Base-by-base conservation (phyloP, 306 rosid genomes). In the Vigna radiata region DNA sequence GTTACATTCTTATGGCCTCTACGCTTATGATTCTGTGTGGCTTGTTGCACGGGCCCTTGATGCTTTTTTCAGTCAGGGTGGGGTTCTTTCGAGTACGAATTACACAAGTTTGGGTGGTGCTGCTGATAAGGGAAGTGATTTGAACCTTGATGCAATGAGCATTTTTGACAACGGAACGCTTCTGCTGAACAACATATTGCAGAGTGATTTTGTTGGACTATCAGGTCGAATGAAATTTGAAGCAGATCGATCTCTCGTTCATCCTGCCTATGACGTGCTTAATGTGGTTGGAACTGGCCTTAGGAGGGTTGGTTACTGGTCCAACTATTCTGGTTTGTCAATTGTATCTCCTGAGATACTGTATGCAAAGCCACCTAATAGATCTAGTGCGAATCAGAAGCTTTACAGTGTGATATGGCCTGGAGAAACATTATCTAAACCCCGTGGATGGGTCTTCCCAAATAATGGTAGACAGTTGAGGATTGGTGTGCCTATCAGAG, bases 381-480 rank as follows among this genome's bases (percentile, higher is more conserved):
- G 84, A 47, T 96, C 99, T 13, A 84, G 68, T 39, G 89, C 85
- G 82, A 90, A 85, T 69, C 96, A 91, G 82, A 73, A 85, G 16
- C 87, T 96, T 21, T 55, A 69, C 48, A 49, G 58, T 55, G 93
- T 96, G 73, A 81, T 96, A 84, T 96, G 99, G 99, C 99, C 99
- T 33, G 99, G 99, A 46, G 97, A 96, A 31, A 91, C 96, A 67
- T 5, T 65, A 46, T 61, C 78, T 2, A 88, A 83, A 81, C 99
- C 99, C 15, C 94, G 97, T 33, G 99, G 99, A 76, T 96, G 99
- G 99, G 98, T 95, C 44, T 92, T 91, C 74, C 98, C 99, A 2
- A 92, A 85, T 84, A 91, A 91, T 58, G 98, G 99, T 75, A 91
- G 88, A 78, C 87, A 72, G 66, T 69, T 96, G 76, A 88, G 72